A percentile compares a stretch with the other conserved stretches of the same genome.
Evolutionary conservation across 805 yeast genomes (phyloP).

Genomic region (Cyberlindnera suaveolens): DNA sequence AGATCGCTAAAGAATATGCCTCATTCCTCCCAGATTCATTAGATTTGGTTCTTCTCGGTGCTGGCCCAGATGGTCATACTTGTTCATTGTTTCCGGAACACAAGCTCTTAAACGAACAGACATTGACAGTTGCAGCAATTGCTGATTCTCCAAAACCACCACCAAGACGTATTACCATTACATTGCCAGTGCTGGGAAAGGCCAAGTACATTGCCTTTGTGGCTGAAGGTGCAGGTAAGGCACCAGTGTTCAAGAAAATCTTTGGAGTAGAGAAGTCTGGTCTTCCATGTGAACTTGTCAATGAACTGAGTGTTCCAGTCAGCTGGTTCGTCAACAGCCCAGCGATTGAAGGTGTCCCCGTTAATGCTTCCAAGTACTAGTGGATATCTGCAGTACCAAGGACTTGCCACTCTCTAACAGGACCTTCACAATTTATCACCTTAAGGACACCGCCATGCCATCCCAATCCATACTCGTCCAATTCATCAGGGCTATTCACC

Average conservation of each 20-base stretch:
- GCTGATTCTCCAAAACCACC: constrained; percentile 92
- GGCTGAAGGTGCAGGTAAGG: constrained; percentile 86
- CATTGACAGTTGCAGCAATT: constrained; percentile 52
- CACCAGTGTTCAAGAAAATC: constrained; percentile 61
- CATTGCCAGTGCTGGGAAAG: constrained; percentile 62
- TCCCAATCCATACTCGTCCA: constrained; percentile 29
- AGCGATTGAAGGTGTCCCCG: constrained; percentile 61
- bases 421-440: constrained; percentile 67
- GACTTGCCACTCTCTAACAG: constrained; percentile 60
- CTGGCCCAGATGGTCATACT: constrained; percentile 96
- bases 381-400: constrained; percentile 42
- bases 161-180: constrained; percentile 83
- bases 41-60: constrained; percentile 75
- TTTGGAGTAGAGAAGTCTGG: constrained; percentile 44
- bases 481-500: constrained; percentile 13
- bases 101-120: constrained; percentile 48
- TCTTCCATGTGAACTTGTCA: constrained; percentile 75
- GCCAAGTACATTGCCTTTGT: constrained; percentile 61
- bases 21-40: constrained; percentile 43
- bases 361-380: constrained; percentile 21
- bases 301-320: constrained; percentile 49
- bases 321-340: constrained; percentile 79
- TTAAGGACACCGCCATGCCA: constrained; percentile 63
- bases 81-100: constrained; percentile 92
- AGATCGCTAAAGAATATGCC: constrained; percentile 60